Evolutionary conservation across 352 stramenopile species (phyloP), one percentile per base, ranked within the genome.

Genomic region (Globisporangium apiculatum): DNA sequence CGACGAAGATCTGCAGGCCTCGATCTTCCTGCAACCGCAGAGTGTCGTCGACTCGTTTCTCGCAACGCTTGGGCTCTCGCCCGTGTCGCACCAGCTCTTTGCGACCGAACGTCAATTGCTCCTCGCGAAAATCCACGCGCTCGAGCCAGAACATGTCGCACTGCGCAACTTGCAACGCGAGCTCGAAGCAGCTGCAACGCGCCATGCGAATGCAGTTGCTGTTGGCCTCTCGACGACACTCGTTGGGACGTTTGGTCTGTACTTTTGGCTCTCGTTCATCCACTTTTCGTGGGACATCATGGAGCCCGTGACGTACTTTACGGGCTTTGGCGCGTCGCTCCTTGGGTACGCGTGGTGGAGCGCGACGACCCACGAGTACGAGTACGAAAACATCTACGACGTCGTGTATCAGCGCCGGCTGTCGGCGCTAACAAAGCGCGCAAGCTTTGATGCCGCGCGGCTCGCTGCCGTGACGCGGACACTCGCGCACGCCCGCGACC

Each of bases 241-340:
- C 9, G 78, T 91, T 1, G 82, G 81, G 51, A 77, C 72, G n/a
- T 90, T 91, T 41, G 79, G 79, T 1, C 69, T 93, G 17, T 95
- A 95, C 73, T 91, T 90, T 37, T 95, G 80, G 79, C 72, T 95
- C 38, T 86, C 82, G 53, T 94, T 94, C 63, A 87, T 94, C 61
- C 78, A 95, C 65, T 91, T 93, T 55, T 93, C 83, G 51, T 95
- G 83, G 86, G 83, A 94, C 61, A 95, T 94, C 57, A 95, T 95
- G 86, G 86, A 95, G 61, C 86, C 86, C 0, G 83, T 95, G 61
- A 95, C 83, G 62, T 95, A 95, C 69, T 92, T 94, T 58, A 93
- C 82, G 10, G 86, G 84, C 37, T 92, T 91, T 57, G 83, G 79
- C 38, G 71, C 91, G 52, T 86, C 71, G 18, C 77, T 95, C 53